Base-by-base conservation (phyloP, 805 yeast species). In the Yamadazyma endophytica region DNA sequence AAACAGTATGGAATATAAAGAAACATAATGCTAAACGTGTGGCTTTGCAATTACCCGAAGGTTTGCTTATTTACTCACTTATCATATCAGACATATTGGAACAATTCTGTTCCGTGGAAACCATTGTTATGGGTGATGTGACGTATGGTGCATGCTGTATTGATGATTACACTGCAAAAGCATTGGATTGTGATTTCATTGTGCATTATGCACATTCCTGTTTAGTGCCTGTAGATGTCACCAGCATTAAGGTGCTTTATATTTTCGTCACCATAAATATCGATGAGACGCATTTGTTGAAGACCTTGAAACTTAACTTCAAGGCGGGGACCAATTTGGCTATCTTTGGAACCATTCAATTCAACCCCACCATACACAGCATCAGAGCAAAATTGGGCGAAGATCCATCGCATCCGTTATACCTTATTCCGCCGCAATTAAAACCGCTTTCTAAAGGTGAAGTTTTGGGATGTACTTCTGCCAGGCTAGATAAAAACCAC, bases 91-190 rank as follows among this genome's bases (percentile, higher is more conserved):
- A 92, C 58, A 90, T 92, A 15, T 54, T 92, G 21, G 95, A 87
- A 50, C 96, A 89, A 56, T 90, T 92, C 46, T 89, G 97, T 54
- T 58, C 64, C 2, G 87, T 82, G 32, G 96, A 89, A 50, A 84
- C 89, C 0, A 67, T 92, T 1, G 92, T 90, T 2, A 92, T 92
- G 98, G 98, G 98, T 2, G 98, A 92, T 56, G 98, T 92, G 0
- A 86, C 97, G 0, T 92, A 92, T 50, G 98, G 98, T 25, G 98
- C 98, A 0, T 92, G 98, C 54, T 92, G 98, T 60, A 88, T 92
- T 27, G 98, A 92, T 54, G 98, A 92, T 52, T 92, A 70, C 52
- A 89, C 98, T 0, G 98, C 98, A 2, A 68, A 89, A 41, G 79
- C 97, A 0, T 58, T 92, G 17, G 96, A 84, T 29, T 92, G 98